Evolutionary conservation across 345 rosid genomes (phyloP).

Genomic region (Brassica nigra): DNA sequence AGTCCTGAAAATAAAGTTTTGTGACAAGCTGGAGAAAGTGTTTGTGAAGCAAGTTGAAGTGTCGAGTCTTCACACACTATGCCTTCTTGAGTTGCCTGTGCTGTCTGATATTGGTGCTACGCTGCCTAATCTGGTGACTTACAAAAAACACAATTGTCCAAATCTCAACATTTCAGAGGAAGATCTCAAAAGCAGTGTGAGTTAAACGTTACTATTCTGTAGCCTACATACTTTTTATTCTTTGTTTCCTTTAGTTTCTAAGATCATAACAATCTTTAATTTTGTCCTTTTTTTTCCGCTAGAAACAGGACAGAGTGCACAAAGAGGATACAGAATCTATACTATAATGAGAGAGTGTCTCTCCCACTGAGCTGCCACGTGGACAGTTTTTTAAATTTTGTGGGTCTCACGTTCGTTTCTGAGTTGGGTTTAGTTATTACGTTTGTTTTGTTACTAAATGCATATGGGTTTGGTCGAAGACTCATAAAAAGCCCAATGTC

Average conservation of each 20-base stretch:
- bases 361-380: too few relatives aligned
- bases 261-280: not conserved
- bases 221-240: too few relatives aligned
- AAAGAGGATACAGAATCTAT: not conserved
- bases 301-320: not conserved
- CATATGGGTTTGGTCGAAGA: too few relatives aligned
- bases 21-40: slow-evolving; percentile 42
- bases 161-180: not conserved
- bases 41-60: slow-evolving; percentile 11
- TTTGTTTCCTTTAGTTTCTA: not conserved
- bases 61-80: slow-evolving; percentile 34
- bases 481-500: too few relatives aligned
- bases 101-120: slow-evolving; percentile 24
- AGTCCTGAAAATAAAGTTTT: slow-evolving; percentile 47
- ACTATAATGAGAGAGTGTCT: too few relatives aligned
- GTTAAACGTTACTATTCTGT: not conserved
- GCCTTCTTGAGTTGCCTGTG: slow-evolving; percentile 43
- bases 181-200: not conserved
- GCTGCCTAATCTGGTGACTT: slow-evolving; percentile 14
- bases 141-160: slow-evolving; percentile 10
- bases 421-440: too few relatives aligned
- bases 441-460: too few relatives aligned
- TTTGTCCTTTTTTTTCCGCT: too few relatives aligned
- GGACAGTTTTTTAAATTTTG: too few relatives aligned
- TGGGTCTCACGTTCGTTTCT: too few relatives aligned